Evolutionary conservation across 202 grass and related monocot genomes (phyloP).

Genomic region (Setaria italica): DNA sequence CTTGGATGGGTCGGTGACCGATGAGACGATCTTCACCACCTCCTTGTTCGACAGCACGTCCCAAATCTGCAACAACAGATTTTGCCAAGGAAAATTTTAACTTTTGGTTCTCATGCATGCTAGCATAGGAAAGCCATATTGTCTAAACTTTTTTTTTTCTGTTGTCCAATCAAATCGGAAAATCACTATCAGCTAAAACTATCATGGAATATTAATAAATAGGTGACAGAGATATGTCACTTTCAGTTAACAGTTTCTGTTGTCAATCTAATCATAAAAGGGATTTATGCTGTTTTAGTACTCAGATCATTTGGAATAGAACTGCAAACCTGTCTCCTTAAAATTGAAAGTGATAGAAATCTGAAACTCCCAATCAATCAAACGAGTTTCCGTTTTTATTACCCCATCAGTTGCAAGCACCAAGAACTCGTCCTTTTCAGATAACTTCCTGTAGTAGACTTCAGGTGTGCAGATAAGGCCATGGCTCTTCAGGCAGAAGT

Average conservation of each 20-base stretch:
- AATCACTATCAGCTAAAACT: background rate
- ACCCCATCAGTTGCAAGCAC: slow-evolving; percentile 92
- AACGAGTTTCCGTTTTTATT: background rate
- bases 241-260: slow-evolving; percentile 37
- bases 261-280: background rate
- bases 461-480: slow-evolving; percentile 83
- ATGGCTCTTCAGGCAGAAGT: slow-evolving; percentile 84
- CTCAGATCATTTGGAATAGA: background rate
- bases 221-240: background rate
- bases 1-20: slow-evolving; percentile 49
- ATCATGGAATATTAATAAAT: background rate
- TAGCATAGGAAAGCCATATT: no score
- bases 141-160: no score
- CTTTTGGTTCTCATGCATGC: background rate
- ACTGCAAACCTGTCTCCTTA: background rate
- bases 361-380: slow-evolving; percentile 2
- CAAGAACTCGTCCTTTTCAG: slow-evolving; percentile 85
- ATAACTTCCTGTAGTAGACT: slow-evolving; percentile 69
- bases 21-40: slow-evolving; percentile 73
- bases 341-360: slow-evolving; percentile 3
- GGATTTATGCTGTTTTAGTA: background rate
- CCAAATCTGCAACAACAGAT: slow-evolving; percentile 61
- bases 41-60: slow-evolving; percentile 91
- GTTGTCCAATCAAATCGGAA: background rate
- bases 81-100: background rate